Percentiles rank a stretch among this genome's conserved stretches.
Evolutionary conservation across 495 filamentous ascomycete species (phyloP).

Genomic region (Talaromyces adpressus): DNA sequence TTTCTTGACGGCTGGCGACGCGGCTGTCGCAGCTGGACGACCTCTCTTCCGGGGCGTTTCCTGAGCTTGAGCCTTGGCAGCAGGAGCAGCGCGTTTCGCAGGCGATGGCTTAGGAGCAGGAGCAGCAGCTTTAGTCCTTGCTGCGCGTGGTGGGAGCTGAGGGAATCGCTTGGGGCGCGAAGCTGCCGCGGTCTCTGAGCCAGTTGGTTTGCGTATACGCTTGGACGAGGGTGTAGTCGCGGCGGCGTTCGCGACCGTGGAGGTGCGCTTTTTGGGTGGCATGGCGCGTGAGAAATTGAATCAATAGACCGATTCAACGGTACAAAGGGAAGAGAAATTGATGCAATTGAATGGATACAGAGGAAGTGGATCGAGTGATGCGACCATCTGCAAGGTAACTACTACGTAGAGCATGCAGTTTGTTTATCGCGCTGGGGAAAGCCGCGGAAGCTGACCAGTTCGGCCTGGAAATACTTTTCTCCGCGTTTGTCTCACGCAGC

Average conservation of each 20-base stretch:
- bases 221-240: not conserved
- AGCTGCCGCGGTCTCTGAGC: conserved; percentile 14
- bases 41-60: conserved; percentile 5
- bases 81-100: not conserved
- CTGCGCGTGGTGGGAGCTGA: conserved; percentile 5
- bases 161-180: conserved; percentile 12
- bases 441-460: not conserved
- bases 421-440: not conserved
- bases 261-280: conserved; percentile 10
- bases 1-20: conserved; percentile 8
- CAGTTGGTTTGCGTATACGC: conserved; percentile 8
- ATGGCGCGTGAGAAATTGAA: conserved; percentile 5
- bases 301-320: not conserved
- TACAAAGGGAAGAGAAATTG: not conserved
- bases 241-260: conserved; percentile 7
- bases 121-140: conserved; percentile 6
- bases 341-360: not conserved
- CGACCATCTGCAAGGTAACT: not conserved
- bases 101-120: conserved; percentile 4
- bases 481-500: not conserved
- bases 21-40: not conserved
- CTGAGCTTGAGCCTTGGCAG: not conserved
- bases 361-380: not conserved
- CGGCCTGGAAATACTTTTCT: not conserved
- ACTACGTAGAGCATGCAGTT: not conserved